Base-by-base conservation (phyloP, 257 asterid genomes). In the Solanum pimpinellifolium region DNA sequence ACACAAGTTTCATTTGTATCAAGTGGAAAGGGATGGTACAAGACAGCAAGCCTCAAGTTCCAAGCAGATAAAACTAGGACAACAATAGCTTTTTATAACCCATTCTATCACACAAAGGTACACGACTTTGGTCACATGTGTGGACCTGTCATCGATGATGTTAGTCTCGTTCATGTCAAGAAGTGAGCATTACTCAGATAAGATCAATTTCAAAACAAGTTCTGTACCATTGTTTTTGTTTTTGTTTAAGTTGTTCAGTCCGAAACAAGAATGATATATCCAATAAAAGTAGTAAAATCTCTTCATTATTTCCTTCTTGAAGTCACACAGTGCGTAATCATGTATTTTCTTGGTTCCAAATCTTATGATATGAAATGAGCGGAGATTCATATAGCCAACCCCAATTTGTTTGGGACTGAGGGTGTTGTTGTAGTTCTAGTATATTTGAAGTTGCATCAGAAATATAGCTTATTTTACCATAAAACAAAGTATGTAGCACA, bases 81-180 rank as follows among this genome's bases (percentile, higher is more conserved):
- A 7, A 92, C 90, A 90, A 91, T 94, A 35, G 87, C 91, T 18
- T 95, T 95, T 70, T 93, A 85, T 49, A 93, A 92, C 60, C 97
- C 95, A 11, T 88, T 81, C 86, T 94, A 95, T 89, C 98, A 94
- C 83, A 94, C 96, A 0, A 93, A 68, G 35, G 20, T 91, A 83
- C 69, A 91, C 23, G 98, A 94, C 87, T 94, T 77, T 29, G 93
- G 94, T 42, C 94, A 92, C 39, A 15, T 89, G 9, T 94, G 98
- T 86, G 98, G 98, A 21, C 97, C 98, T 49, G 92, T 95, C 78
- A n/a, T 95, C 85, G 98, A 95, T 89, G 87, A 93, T 93, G 94
- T 95, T 83, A 91, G 89, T 92, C 94, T 95, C 81, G 91, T 92
- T 74, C 92, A 87, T 31, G 84, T 89, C 84, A 42, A 29, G 65